Percentiles rank a stretch among this genome's conserved stretches.
Conservation (phyloP, 2,329 filamentous ascomycete species). For the Colletotrichum sp. region DNA sequence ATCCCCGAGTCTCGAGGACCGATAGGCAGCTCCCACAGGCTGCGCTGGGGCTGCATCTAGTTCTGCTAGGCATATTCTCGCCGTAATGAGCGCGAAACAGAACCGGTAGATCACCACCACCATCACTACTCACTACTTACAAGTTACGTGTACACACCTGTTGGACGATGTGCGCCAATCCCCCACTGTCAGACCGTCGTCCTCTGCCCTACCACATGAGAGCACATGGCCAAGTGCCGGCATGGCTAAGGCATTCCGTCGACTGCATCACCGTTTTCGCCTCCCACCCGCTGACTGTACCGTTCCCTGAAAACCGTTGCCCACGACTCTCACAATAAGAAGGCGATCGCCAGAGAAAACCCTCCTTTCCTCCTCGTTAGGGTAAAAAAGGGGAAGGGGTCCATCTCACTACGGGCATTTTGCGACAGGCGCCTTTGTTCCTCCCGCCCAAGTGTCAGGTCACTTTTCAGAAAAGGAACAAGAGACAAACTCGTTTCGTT, state of each 20-base stretch:
- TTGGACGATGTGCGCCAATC: not conserved
- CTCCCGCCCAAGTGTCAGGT: not conserved
- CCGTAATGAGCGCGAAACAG: not conserved
- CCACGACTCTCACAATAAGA: not conserved
- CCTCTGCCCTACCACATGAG: not conserved
- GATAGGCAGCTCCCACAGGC: not conserved
- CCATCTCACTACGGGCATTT: not conserved
- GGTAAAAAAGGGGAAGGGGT: not conserved
- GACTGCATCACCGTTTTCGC: not conserved
- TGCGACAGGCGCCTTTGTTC: conserved; percentile 9
- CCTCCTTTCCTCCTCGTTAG: not conserved
- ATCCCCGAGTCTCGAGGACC: not conserved
- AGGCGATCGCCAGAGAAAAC: not conserved
- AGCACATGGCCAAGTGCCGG: conserved; percentile 20
- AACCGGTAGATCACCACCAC: not conserved
- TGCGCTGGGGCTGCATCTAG: not conserved
- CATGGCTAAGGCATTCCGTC: conserved; percentile 6
- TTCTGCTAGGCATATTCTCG: not conserved
- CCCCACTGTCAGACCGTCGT: not conserved
- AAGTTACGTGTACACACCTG: not conserved
- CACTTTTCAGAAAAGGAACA: not conserved
- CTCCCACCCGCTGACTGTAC: not conserved
- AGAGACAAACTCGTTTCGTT: not conserved
- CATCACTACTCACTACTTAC: not conserved
- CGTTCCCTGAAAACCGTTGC: not conserved